Evolutionary conservation across 2,329 filamentous ascomycete genomes (phyloP).

Genomic region (Fusarium virguliforme): DNA sequence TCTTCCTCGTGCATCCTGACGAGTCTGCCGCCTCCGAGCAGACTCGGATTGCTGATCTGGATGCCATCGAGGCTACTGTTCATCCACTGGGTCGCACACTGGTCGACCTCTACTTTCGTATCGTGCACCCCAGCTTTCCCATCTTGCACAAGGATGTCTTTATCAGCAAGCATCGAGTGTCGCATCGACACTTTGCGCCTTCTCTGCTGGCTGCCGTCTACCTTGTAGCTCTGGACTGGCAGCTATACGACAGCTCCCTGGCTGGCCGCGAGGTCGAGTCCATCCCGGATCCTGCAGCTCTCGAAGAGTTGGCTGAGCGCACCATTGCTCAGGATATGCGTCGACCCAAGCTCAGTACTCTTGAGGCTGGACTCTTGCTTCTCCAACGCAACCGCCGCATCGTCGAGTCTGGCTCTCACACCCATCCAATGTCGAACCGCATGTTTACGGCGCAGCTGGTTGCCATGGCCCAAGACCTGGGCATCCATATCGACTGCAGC

Average conservation of each 20-base stretch:
- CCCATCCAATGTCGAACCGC: slow-evolving; percentile 56
- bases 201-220: slow-evolving; percentile 74
- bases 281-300: slow-evolving; percentile 52
- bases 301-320: slow-evolving; percentile 60
- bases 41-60: slow-evolving; percentile 60
- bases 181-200: slow-evolving; percentile 72
- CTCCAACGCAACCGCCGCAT: slow-evolving; percentile 66
- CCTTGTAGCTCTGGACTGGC: slow-evolving; percentile 74
- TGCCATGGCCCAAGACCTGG: slow-evolving; percentile 72
- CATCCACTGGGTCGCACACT: slow-evolving; percentile 75
- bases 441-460: slow-evolving; percentile 69
- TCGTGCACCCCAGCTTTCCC: slow-evolving; percentile 72
- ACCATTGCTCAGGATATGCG: slow-evolving; percentile 66
- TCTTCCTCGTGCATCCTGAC: slow-evolving; percentile 58
- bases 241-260: slow-evolving; percentile 70
- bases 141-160: slow-evolving; percentile 75
- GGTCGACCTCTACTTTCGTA: slow-evolving; percentile 78
- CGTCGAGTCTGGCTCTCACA: slow-evolving; percentile 46
- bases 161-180: slow-evolving; percentile 72
- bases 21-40: slow-evolving; percentile 57
- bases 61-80: slow-evolving; percentile 74
- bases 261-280: slow-evolving; percentile 53
- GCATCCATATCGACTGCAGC: slow-evolving; percentile 74
- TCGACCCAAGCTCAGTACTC: slow-evolving; percentile 69
- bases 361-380: slow-evolving; percentile 70